phyloP scores from a whole-genome alignment of 495 filamentous ascomycete species.

The Aspergillus diversus region DNA sequence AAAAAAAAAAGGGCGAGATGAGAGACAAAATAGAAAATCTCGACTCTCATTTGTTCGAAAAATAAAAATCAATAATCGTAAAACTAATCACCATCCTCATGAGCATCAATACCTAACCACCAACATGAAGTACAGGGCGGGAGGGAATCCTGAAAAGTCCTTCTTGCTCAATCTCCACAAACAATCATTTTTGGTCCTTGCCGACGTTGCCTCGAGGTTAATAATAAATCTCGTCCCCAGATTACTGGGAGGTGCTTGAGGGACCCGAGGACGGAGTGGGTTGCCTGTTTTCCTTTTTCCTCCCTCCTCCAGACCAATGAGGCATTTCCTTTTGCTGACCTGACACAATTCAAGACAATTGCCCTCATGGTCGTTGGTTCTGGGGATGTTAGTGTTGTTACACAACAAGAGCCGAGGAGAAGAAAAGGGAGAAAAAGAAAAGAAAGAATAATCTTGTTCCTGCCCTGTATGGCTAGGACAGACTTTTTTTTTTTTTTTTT shows the following conservation, averaged over 20 bases:
- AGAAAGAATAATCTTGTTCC: neutral
- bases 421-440: neutral
- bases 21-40: neutral
- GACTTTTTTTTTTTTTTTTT: neutral
- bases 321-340: neutral
- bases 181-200: slow-evolving; percentile 4
- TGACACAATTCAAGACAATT: neutral
- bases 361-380: neutral
- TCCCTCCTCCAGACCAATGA: neutral
- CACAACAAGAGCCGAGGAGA: neutral
- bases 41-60: neutral
- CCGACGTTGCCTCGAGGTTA: slow-evolving; percentile 10
- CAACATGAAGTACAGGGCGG: no score
- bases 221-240: neutral
- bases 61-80: neutral
- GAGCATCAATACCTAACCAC: neutral
- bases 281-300: slow-evolving; percentile 7
- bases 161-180: no score
- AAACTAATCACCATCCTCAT: no score
- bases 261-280: neutral
- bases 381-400: neutral
- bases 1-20: neutral
- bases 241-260: neutral
- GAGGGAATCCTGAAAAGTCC: no score
- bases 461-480: neutral